Percentiles rank a stretch among this genome's conserved stretches.
These are phyloP conservation scores for Collybia mongolica DNA, from an alignment of 768 basidiomycete species.

Conservation along the genomic window DNA sequence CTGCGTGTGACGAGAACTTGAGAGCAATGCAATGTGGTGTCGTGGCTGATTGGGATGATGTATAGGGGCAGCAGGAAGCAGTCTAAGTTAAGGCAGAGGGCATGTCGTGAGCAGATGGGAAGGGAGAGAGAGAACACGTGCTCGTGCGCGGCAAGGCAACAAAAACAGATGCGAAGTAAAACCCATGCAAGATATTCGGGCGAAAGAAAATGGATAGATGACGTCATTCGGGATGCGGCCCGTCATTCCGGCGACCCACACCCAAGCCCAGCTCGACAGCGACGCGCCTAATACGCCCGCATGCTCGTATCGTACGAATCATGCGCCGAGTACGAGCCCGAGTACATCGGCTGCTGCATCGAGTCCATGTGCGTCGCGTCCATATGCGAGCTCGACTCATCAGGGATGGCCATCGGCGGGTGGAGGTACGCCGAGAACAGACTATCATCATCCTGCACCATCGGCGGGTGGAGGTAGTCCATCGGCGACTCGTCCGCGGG, in stretches of 20 bases:
- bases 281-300: constrained; percentile 14
- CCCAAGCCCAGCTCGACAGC: background rate
- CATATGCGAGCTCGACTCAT: constrained; percentile 21
- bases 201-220: background rate
- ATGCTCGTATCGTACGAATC: constrained; percentile 23
- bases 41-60: background rate
- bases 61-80: background rate
- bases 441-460: constrained; percentile 64
- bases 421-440: constrained; percentile 50
- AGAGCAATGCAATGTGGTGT: constrained; percentile 15
- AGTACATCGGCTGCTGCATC: constrained; percentile 23
- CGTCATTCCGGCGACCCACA: background rate
- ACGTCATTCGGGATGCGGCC: no score
- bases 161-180: background rate
- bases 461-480: constrained; percentile 70
- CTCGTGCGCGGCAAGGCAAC: background rate
- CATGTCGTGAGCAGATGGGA: constrained; percentile 1
- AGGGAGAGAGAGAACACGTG: background rate
- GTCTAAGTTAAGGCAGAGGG: constrained; percentile 1
- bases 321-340: background rate
- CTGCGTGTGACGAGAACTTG: constrained; percentile 4
- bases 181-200: background rate
- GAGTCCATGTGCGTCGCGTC: no score
- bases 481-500: constrained; percentile 58
- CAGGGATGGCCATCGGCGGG: constrained; percentile 42